Percentiles rank a stretch among this genome's conserved stretches.
These are phyloP conservation scores for Setaria italica DNA, from an alignment of 202 grass and related monocot genomes.

Conservation along the genomic window DNA sequence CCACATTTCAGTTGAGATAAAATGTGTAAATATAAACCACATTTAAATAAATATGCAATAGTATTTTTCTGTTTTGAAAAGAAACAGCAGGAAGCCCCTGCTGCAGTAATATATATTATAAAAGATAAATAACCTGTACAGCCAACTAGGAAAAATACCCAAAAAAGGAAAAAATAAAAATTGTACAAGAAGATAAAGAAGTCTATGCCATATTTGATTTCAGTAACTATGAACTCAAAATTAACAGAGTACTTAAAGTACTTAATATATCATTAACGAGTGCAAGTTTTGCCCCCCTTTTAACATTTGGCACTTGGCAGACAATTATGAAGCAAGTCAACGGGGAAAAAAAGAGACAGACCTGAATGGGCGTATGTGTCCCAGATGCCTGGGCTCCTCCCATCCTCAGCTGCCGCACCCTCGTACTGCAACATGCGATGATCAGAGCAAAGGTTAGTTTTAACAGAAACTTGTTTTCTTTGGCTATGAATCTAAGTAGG, in stretches of 20 bases:
- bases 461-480: no score
- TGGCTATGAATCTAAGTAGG: background rate
- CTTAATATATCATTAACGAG: background rate
- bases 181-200: no score
- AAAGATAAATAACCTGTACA: no score
- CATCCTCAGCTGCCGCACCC: conserved; percentile 51
- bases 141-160: background rate
- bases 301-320: no score
- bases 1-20: conserved; percentile 16
- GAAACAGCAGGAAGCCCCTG: background rate
- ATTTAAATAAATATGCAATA: background rate
- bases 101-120: no score
- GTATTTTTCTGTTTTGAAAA: no score
- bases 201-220: background rate
- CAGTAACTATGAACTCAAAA: background rate
- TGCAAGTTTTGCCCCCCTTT: no score
- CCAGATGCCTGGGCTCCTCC: conserved; percentile 51
- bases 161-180: no score
- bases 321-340: background rate
- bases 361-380: conserved; percentile 56
- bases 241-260: background rate
- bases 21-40: background rate
- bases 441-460: no score
- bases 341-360: background rate
- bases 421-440: conserved; percentile 38